phyloP scores from a whole-genome alignment of 2,329 filamentous ascomycete genomes.

The Alternaria triticimaculans region DNA sequence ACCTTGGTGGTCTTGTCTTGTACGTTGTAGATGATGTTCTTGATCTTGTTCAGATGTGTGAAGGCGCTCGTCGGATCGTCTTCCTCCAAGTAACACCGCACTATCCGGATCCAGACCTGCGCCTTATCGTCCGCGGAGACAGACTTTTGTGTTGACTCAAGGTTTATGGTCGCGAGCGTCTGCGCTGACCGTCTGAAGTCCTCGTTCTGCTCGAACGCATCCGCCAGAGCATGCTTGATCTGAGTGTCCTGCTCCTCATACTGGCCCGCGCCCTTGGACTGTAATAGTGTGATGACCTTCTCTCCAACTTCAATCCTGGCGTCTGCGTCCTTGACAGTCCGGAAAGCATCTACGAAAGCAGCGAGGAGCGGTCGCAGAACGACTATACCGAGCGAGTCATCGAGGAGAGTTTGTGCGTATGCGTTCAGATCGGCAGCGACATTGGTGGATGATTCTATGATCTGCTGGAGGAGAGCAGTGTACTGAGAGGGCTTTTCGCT shows the following conservation, averaged over 20 bases:
- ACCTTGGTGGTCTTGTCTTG: constrained; percentile 75
- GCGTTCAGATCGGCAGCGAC: constrained; percentile 69
- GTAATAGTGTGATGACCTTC: constrained; percentile 72
- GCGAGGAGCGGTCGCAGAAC: constrained; percentile 73
- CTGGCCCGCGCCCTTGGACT: constrained; percentile 68
- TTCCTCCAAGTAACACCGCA: constrained; percentile 90
- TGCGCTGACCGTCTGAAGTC: constrained; percentile 82
- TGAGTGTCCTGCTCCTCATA: constrained; percentile 85
- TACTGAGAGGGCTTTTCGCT: constrained; percentile 63
- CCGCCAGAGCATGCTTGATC: constrained; percentile 80
- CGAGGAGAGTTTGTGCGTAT: constrained; percentile 71
- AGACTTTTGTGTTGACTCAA: constrained; percentile 86
- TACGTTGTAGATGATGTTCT: constrained; percentile 85
- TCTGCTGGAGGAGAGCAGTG: constrained; percentile 63
- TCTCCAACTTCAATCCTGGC: constrained; percentile 77
- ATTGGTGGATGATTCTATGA: constrained; percentile 57
- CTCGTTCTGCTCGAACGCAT: constrained; percentile 81
- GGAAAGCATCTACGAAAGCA: constrained; percentile 69
- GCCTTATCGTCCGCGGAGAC: constrained; percentile 84
- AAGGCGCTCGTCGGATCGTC: constrained; percentile 88
- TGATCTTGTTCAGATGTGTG: constrained; percentile 90
- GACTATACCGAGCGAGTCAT: constrained; percentile 76
- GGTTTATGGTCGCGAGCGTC: constrained; percentile 79
- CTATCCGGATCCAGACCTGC: constrained; percentile 89
- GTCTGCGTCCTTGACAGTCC: constrained; percentile 65